phyloP scores from a whole-genome alignment of 768 basidiomycete species.

The Leucosporidium yakuticum region DNA sequence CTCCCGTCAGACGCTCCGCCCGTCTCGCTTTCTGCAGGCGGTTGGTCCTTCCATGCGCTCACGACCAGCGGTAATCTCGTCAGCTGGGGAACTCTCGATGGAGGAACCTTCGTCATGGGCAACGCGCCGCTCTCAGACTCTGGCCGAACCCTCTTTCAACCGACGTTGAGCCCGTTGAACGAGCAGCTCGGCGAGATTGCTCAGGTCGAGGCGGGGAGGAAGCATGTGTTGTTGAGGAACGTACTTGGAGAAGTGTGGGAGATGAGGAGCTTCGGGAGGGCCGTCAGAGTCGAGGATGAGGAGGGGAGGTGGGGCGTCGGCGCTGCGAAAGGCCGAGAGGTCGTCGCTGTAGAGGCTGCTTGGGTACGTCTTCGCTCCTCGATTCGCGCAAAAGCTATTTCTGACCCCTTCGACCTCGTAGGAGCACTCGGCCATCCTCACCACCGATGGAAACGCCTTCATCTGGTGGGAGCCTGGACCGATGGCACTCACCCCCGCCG shows the following conservation, averaged over 20 bases:
- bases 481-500: not conserved
- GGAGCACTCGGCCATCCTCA: conserved; percentile 75
- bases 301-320: conserved; percentile 7
- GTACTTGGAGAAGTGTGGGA: conserved; percentile 60
- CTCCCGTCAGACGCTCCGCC: conserved; percentile 54
- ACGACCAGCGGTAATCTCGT: conserved; percentile 66
- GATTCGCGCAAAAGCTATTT: too few relatives aligned
- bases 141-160: conserved; percentile 38
- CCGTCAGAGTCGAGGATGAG: conserved; percentile 13
- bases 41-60: conserved; percentile 84
- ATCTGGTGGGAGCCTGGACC: conserved; percentile 55
- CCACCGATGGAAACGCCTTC: conserved; percentile 62
- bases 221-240: conserved; percentile 65
- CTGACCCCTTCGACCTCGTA: conserved; percentile 50
- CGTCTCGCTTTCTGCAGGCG: conserved; percentile 69
- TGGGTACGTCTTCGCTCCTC: not conserved
- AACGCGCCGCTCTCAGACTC: conserved; percentile 8
- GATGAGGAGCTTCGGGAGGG: conserved; percentile 70
- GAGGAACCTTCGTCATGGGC: conserved; percentile 9
- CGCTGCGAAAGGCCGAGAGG: not conserved
- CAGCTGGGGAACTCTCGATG: conserved; percentile 57
- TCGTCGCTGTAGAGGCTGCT: conserved; percentile 1
- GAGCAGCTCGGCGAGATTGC: conserved; percentile 43
- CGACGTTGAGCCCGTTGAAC: conserved; percentile 55
- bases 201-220: conserved; percentile 62